These are phyloP conservation scores for Arabis hirsuta DNA, from an alignment of 345 rosid genomes.

Conservation along the genomic window DNA sequence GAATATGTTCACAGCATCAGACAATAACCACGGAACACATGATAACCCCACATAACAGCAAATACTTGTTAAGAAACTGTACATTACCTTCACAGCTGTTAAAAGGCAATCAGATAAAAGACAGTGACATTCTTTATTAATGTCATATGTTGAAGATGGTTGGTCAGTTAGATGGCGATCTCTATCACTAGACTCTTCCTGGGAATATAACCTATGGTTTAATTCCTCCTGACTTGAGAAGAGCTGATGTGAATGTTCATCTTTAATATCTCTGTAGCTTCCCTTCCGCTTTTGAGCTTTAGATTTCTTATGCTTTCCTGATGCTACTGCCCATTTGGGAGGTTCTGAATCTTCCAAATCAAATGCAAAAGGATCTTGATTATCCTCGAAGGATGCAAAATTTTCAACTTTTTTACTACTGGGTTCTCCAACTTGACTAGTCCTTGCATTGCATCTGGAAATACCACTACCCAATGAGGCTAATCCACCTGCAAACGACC, in stretches of 20 bases:
- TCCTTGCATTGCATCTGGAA: constrained; percentile 46
- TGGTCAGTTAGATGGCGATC: constrained; percentile 44
- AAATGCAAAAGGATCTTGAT: constrained; percentile 86
- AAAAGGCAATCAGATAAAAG: constrained; percentile 87
- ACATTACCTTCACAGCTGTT: constrained; percentile 79
- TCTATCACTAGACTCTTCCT: constrained; percentile 47
- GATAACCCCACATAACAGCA: constrained; percentile 10
- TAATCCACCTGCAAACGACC: constrained; percentile 55
- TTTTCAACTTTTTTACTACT: constrained; percentile 42
- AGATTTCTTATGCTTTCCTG: constrained; percentile 54
- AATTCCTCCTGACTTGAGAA: constrained; percentile 53
- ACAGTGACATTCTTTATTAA: constrained; percentile 57
- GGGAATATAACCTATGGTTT: constrained; percentile 43
- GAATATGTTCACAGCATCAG: constrained; percentile 24
- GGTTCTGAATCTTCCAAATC: constrained; percentile 75
- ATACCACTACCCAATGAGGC: constrained; percentile 50
- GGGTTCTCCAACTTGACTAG: constrained; percentile 42
- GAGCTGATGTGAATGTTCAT: constrained; percentile 46
- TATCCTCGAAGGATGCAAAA: constrained; percentile 50
- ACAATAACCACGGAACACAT: constrained; percentile 21
- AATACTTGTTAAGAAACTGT: neutral
- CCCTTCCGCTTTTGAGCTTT: constrained; percentile 45
- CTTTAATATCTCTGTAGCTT: constrained; percentile 45
- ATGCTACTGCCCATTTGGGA: constrained; percentile 71
- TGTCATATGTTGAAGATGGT: constrained; percentile 46